These are phyloP conservation scores for Mycena albidolilacea DNA, from an alignment of 768 basidiomycete genomes.

Conservation along the genomic window DNA sequence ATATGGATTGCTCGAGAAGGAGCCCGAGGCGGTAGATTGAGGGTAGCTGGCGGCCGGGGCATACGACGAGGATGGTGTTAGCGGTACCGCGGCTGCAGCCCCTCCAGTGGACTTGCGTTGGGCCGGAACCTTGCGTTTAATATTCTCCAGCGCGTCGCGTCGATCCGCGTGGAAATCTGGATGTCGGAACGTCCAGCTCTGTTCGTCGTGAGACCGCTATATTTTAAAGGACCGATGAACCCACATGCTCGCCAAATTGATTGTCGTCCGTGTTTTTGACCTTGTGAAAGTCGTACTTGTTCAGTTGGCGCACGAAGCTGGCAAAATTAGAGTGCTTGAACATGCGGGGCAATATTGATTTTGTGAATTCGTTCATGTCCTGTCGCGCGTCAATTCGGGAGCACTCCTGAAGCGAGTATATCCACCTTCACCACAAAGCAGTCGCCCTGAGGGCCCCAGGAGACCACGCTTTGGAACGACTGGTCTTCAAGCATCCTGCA, in stretches of 20 bases:
- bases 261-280: constrained; percentile 91
- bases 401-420: not conserved
- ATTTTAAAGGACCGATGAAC: constrained; percentile 37
- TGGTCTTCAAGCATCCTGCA: constrained; percentile 91
- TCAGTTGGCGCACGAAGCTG: constrained; percentile 91
- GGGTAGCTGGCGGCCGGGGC: constrained; percentile 43
- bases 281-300: constrained; percentile 98
- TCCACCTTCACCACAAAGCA: constrained; percentile 90
- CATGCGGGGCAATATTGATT: constrained; percentile 89
- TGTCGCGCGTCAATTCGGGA: constrained; percentile 26
- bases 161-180: constrained; percentile 71
- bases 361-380: constrained; percentile 98
- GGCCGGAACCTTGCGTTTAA: constrained; percentile 72
- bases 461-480: constrained; percentile 78
- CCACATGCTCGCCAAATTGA: constrained; percentile 75
- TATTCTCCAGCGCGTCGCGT: constrained; percentile 69
- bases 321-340: constrained; percentile 98
- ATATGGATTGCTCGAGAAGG: constrained; percentile 47
- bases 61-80: constrained; percentile 44
- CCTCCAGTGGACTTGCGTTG: constrained; percentile 64
- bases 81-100: constrained; percentile 42
- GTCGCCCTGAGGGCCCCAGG: constrained; percentile 88
- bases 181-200: constrained; percentile 75
- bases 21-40: constrained; percentile 45
- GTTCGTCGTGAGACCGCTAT: constrained; percentile 7